phyloP scores from a whole-genome alignment of 2,329 filamentous ascomycete species.

The Pestalotiopsis sp. region DNA sequence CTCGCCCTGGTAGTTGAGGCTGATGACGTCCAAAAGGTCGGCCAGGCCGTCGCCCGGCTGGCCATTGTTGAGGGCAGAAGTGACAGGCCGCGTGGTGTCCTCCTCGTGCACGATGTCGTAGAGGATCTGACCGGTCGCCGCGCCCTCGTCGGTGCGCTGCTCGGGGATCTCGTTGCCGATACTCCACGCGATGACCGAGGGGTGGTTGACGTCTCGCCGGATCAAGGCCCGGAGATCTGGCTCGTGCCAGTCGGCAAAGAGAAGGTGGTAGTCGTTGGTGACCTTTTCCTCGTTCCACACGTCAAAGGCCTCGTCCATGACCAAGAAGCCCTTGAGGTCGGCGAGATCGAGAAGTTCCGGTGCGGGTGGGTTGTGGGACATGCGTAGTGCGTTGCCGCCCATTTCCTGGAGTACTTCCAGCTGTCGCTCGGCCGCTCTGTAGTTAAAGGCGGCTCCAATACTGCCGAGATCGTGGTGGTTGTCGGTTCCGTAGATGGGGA shows the following conservation, averaged over 20 bases:
- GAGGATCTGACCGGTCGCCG: conserved; percentile 35
- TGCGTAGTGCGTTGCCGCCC: conserved; percentile 52
- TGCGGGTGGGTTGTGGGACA: conserved; percentile 56
- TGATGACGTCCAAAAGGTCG: conserved; percentile 46
- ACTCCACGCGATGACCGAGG: conserved; percentile 55
- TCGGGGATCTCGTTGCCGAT: conserved; percentile 57
- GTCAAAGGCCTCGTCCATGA: conserved; percentile 59
- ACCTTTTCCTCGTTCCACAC: conserved; percentile 50
- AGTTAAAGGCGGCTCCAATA: conserved; percentile 53
- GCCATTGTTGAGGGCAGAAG: conserved; percentile 50
- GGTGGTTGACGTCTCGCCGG: conserved; percentile 57
- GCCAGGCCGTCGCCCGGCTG: conserved; percentile 40
- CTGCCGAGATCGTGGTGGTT: conserved; percentile 56
- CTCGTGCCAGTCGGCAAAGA: conserved; percentile 57
- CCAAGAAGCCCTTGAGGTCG: conserved; percentile 51
- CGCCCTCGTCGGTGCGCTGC: conserved; percentile 39
- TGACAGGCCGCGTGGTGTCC: conserved; percentile 48
- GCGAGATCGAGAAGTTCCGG: conserved; percentile 52
- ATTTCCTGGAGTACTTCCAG: conserved; percentile 51
- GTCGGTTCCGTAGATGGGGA: conserved; percentile 49
- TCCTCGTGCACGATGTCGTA: conserved; percentile 46
- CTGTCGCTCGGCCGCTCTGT: conserved; percentile 49
- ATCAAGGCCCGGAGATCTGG: conserved; percentile 52
- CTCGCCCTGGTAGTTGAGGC: conserved; percentile 59
- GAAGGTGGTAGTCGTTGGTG: conserved; percentile 50